Percentiles rank a stretch among this genome's conserved stretches.
Evolutionary conservation across 192 early-diverging fungal genomes (phyloP).

Genomic region (Podila epicladia): DNA sequence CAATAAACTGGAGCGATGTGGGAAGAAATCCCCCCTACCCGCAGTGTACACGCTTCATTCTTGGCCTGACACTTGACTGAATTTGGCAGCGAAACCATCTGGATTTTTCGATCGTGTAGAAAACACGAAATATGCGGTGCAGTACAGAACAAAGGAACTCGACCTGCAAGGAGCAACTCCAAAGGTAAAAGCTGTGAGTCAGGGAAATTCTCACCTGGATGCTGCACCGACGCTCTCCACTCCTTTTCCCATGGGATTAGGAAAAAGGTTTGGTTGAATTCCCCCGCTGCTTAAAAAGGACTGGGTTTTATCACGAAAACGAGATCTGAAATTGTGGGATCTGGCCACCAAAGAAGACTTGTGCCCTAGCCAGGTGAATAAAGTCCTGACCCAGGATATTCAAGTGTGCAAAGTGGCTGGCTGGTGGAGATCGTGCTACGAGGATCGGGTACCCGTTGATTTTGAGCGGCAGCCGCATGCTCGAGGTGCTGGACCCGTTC

Average conservation of each 20-base stretch:
- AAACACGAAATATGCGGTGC: too few relatives aligned
- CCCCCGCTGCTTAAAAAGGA: too few relatives aligned
- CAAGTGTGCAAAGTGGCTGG: conserved; percentile 36
- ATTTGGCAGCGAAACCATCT: too few relatives aligned
- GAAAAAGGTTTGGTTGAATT: too few relatives aligned
- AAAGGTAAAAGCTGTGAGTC: neutral
- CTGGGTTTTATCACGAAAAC: conserved; percentile 7
- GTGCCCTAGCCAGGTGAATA: conserved; percentile 15
- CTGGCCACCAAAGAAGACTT: conserved; percentile 34
- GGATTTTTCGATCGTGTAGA: too few relatives aligned
- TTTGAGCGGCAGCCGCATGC: conserved; percentile 23
- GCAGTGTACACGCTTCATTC: too few relatives aligned
- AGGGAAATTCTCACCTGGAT: too few relatives aligned
- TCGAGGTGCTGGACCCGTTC: neutral
- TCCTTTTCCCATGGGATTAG: too few relatives aligned
- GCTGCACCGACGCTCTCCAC: too few relatives aligned
- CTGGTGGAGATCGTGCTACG: conserved; percentile 25
- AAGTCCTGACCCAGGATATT: conserved; percentile 48
- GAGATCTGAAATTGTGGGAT: conserved; percentile 33
- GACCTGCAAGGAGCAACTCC: neutral
- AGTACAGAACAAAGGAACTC: neutral
- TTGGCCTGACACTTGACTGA: too few relatives aligned
- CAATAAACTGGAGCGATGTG: too few relatives aligned
- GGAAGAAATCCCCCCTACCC: too few relatives aligned
- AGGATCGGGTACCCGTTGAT: conserved; percentile 23